Base-by-base conservation (phyloP, 2,329 filamentous ascomycete species). In the Colletotrichum spinosum region DNA sequence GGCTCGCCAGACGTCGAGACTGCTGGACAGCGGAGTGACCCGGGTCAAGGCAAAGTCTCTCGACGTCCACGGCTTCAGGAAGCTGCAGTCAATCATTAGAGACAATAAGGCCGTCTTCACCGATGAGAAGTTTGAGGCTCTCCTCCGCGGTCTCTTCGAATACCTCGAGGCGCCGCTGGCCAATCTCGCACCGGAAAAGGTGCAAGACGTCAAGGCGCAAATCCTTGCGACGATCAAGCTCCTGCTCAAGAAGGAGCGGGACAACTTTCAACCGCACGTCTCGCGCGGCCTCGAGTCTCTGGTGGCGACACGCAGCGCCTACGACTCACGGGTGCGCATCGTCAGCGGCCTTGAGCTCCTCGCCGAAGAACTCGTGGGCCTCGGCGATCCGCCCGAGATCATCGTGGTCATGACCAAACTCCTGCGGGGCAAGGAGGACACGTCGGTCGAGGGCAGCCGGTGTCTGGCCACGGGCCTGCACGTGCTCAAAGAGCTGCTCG, bases 21-120 rank as follows among this genome's bases (percentile, higher is more conserved):
- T 94, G 33, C 83, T 95, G 6, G 87, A 90, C 38, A 94, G 91
- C 70, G 92, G 90, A 54, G 92, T 94, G 69, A 82, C 88, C 55
- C 91, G 92, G 68, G 90, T 94, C 70, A 88, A 88, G 70, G 84
- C 86, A 37, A 88, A 88, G 71, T 88, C 88, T 1, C 85, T 95
- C n/a, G 92, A 94, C 73, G 91, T 92, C 4, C 91, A 94, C 73
- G 92, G 92, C 61, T 93, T 94, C 82, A 87, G 92, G 57, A 92
- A 92, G 72, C 81, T 94, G 53, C 92, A 94, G 75, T 89, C 89
- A 44, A 84, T 94, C 69, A 84, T 93, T 65, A 89, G 90, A 68
- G 89, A 91, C 64, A 86, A 84, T 72, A 85, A 85, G 71, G 84
- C 88, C 12, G 82, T 88, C 17, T 88, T 92, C 73, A 83, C 84